phyloP scores from a whole-genome alignment of 2,329 filamentous ascomycete genomes.

The Monosporascus ibericus region DNA sequence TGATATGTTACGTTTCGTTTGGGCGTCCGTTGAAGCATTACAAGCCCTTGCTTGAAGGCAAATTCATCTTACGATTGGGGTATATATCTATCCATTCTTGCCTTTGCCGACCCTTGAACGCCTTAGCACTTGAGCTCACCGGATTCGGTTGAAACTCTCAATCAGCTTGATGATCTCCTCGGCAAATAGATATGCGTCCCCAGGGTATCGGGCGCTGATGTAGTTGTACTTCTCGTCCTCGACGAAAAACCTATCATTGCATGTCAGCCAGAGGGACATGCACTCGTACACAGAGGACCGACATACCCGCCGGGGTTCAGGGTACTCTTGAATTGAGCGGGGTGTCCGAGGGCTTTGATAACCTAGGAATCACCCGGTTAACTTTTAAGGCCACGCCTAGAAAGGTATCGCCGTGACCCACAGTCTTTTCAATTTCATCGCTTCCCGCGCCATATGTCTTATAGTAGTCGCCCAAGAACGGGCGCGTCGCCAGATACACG shows the following conservation, averaged over 20 bases:
- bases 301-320: conserved; percentile 36
- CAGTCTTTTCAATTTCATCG: conserved; percentile 40
- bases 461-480: conserved; percentile 48
- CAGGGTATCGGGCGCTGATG: conserved; percentile 40
- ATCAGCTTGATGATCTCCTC: conserved; percentile 36
- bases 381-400: not conserved
- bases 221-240: conserved; percentile 44
- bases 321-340: conserved; percentile 39
- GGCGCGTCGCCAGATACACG: conserved; percentile 42
- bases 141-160: conserved; percentile 24
- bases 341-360: conserved; percentile 34
- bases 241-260: conserved; percentile 35
- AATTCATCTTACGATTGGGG: not conserved
- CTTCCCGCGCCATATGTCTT: conserved; percentile 49
- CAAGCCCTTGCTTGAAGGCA: conserved; percentile 3
- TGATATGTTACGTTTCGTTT: not conserved
- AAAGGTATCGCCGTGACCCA: conserved; percentile 19
- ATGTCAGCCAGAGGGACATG: not conserved
- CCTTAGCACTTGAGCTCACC: conserved; percentile 5
- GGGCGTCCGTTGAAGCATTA: not conserved
- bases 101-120: not conserved
- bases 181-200: conserved; percentile 35
- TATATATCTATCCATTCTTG: not conserved
- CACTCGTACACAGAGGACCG: too few relatives aligned
- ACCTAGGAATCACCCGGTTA: conserved; percentile 25